A percentile compares a stretch with the other conserved stretches of the same genome.
Conservation (phyloP, 2,329 filamentous ascomycete species). For the Fusarium equiseti region DNA sequence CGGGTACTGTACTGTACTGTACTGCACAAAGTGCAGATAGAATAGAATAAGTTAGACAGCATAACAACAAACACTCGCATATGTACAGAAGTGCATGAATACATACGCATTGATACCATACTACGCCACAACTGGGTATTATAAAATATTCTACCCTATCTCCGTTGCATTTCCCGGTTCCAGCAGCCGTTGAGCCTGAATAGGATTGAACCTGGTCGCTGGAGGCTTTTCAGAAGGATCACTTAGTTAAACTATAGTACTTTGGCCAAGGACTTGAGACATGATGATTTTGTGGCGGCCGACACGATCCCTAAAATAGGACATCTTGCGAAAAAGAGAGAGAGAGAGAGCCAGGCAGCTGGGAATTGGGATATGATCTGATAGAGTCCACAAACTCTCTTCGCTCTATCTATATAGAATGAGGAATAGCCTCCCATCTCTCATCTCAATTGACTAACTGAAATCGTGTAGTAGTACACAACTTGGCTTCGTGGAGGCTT, state of each 20-base stretch:
- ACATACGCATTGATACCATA: neutral
- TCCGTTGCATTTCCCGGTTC: neutral
- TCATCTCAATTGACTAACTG: neutral
- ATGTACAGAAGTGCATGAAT: neutral
- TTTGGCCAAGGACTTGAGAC: neutral
- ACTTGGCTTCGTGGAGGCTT: neutral
- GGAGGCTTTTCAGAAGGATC: neutral
- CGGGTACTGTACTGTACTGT: neutral
- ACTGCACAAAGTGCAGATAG: neutral
- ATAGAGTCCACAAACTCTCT: neutral
- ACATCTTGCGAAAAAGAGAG: conserved; percentile 6
- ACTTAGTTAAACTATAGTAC: neutral
- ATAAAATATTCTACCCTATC: neutral
- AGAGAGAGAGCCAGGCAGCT: neutral
- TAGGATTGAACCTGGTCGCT: neutral
- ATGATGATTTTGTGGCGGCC: neutral
- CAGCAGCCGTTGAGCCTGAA: neutral
- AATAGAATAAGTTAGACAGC: too few relatives aligned
- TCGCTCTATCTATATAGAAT: neutral
- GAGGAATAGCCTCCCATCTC: neutral
- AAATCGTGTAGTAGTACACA: neutral
- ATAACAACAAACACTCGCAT: neutral
- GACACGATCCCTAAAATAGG: neutral
- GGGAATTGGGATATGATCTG: neutral
- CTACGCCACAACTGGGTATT: neutral